Conservation (phyloP, 2,329 filamentous ascomycete species). For the Cladorrhinum sp. region DNA sequence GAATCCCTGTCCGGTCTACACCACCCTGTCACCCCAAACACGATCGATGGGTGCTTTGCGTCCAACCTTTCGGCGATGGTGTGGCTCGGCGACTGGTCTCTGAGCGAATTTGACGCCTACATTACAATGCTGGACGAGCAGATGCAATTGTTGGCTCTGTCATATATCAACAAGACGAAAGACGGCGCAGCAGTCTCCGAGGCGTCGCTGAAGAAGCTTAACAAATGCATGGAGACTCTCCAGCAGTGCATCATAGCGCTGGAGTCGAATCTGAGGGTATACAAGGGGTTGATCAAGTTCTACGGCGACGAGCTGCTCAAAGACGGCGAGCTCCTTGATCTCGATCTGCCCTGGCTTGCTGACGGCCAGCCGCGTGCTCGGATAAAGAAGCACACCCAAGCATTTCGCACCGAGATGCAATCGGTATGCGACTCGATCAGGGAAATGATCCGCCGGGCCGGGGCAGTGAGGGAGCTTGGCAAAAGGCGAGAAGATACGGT, state of each 20-base stretch:
- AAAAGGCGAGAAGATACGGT: slow-evolving; percentile 2
- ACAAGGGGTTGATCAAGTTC: not conserved
- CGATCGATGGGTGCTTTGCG: not conserved
- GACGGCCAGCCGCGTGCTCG: not conserved
- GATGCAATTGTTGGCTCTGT: slow-evolving; percentile 1
- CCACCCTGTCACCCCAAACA: not conserved
- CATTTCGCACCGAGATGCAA: not conserved
- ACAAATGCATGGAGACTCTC: slow-evolving; percentile 8
- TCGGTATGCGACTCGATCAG: not conserved
- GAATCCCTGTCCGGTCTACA: not conserved
- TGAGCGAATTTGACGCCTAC: slow-evolving; percentile 7
- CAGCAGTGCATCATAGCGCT: slow-evolving; percentile 3
- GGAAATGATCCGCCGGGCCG: not conserved
- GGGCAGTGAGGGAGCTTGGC: not conserved
- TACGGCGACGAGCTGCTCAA: not conserved
- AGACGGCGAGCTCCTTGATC: not conserved
- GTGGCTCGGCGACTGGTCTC: slow-evolving; percentile 7
- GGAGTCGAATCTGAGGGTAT: slow-evolving; percentile 2
- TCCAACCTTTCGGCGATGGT: not conserved
- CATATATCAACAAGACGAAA: not conserved
- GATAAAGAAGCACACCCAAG: not conserved
- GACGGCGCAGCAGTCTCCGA: not conserved
- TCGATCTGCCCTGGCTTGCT: not conserved
- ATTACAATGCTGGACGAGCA: not conserved
- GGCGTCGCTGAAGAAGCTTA: not conserved